These are phyloP conservation scores for Tephrocybe rancida DNA, from an alignment of 768 basidiomycete species.

Conservation along the genomic window DNA sequence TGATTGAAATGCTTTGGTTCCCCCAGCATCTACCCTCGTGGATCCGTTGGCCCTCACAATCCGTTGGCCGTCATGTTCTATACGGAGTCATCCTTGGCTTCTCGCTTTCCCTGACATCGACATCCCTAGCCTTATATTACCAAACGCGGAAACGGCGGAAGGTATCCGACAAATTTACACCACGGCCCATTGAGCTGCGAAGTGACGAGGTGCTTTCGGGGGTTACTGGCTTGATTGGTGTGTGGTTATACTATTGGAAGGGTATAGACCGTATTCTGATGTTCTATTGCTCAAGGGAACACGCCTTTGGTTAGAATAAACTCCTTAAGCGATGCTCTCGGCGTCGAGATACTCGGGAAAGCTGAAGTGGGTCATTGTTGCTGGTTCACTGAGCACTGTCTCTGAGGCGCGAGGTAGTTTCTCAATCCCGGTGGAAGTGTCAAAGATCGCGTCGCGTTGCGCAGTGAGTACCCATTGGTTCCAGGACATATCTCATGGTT, in stretches of 20 bases:
- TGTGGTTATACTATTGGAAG: conserved; percentile 15
- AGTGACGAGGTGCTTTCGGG: conserved; percentile 82
- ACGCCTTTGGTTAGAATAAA: conserved; percentile 92
- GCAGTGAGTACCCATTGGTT: conserved; percentile 62
- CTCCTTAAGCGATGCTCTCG: conserved; percentile 87
- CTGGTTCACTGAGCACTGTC: neutral
- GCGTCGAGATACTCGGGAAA: conserved; percentile 94
- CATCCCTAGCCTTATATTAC: conserved; percentile 59
- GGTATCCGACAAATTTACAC: conserved; percentile 35
- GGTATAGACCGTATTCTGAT: neutral
- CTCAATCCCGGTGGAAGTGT: conserved; percentile 97
- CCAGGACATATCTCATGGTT: too few relatives aligned
- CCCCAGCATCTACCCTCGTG: conserved; percentile 27
- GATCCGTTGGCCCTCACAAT: conserved; percentile 39
- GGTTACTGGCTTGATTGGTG: conserved; percentile 85
- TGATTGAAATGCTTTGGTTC: conserved; percentile 23
- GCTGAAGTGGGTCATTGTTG: conserved; percentile 65
- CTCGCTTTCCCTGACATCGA: conserved; percentile 73
- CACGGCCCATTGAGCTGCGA: conserved; percentile 68
- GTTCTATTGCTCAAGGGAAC: conserved; percentile 61
- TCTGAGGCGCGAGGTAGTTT: conserved; percentile 52
- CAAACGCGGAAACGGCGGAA: conserved; percentile 51
- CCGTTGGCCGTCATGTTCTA: conserved; percentile 35
- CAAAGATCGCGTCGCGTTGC: conserved; percentile 95
- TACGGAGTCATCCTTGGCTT: conserved; percentile 69